Base-by-base conservation (phyloP, 495 filamentous ascomycete species). In the Lasiosphaeria miniovina region DNA sequence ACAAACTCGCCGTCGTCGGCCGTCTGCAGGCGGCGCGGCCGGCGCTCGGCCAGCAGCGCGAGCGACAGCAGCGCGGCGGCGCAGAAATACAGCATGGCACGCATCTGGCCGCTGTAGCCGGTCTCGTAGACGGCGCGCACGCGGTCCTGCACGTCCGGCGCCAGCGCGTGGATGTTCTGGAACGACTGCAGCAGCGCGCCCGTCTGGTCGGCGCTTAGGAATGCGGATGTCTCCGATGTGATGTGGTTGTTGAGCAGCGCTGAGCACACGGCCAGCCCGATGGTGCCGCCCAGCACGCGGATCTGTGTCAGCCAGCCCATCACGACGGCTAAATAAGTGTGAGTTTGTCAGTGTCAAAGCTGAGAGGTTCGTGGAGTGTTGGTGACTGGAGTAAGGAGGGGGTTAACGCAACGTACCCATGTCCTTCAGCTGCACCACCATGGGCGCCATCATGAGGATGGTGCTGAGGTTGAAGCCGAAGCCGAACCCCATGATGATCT, bases 251-350 rank as follows among this genome's bases (percentile, higher is more conserved):
- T 62, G 40, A 65, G 15, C 0, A 65, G 3, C 4, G 60, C 59
- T 6, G 60, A 63, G 35, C 58, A 66, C 1, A 66, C 43, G 0
- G 64, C 64, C 2, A 83, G 66, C 6, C 73, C 77, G 48, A 83
- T 75, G 9, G 72, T 77, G 15, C 81, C 81, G 9, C 81, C 79
- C 1, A 83, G 72, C 15, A 82, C 75, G 4, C 81, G 74, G 32
- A 80, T 57, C 59, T 83, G 80, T 0, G 75, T 79, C 6, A 80
- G 54, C 6, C 73, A 71, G 3, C 78, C 77, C 65, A 78, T 78
- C 2, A 34, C 40, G 32, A 66, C 64, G 11, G 49, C 64, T 63
- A 40, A 15, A 15, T 11, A 45, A 7, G 24, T 24, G 0, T 12
- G 12, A 8, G 10, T 14, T 11, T 43, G 36, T 36, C 15, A 52